These are phyloP conservation scores for Nemania sp. DNA, from an alignment of 2,329 filamentous ascomycete genomes.

Conservation along the genomic window DNA sequence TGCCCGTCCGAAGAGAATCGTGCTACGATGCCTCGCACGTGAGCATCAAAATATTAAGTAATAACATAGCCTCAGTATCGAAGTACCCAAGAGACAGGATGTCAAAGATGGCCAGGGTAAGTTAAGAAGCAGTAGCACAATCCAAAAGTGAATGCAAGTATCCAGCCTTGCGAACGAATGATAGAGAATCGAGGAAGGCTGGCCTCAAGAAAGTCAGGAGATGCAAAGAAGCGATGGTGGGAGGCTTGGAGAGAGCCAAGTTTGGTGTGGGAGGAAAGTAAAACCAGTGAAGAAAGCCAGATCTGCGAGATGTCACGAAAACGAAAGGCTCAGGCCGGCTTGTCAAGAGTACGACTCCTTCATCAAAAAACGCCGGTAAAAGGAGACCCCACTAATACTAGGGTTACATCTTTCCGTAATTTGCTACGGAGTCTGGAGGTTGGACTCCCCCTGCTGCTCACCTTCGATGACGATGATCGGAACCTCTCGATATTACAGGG, in stretches of 20 bases:
- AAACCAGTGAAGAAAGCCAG: slow-evolving; percentile 22
- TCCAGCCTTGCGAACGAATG: slow-evolving; percentile 27
- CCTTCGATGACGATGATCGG: background rate
- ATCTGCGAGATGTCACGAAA: slow-evolving; percentile 1
- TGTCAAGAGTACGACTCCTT: no score
- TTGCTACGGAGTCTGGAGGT: slow-evolving; percentile 14
- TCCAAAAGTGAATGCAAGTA: slow-evolving; percentile 18
- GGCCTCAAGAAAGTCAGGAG: slow-evolving; percentile 30
- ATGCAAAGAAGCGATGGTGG: slow-evolving; percentile 18
- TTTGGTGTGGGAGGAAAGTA: slow-evolving; percentile 28
- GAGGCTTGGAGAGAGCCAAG: slow-evolving; percentile 26
- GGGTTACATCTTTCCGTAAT: slow-evolving; percentile 16
- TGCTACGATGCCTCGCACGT: slow-evolving; percentile 35
- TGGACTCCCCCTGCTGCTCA: slow-evolving; percentile 11
- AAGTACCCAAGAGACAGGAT: background rate
- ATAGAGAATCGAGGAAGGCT: slow-evolving; percentile 37
- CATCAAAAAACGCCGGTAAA: no score
- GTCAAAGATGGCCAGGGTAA: slow-evolving; percentile 8
- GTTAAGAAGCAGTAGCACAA: background rate
- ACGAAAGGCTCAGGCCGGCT: no score
- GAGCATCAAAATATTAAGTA: slow-evolving; percentile 21
- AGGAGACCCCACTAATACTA: background rate
- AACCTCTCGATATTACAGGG: background rate
- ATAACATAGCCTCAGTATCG: slow-evolving; percentile 31
- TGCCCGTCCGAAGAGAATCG: slow-evolving; percentile 6